These are phyloP conservation scores for Sporobolus alterniflorus DNA, from an alignment of 202 grass and related monocot species.

Conservation along the genomic window DNA sequence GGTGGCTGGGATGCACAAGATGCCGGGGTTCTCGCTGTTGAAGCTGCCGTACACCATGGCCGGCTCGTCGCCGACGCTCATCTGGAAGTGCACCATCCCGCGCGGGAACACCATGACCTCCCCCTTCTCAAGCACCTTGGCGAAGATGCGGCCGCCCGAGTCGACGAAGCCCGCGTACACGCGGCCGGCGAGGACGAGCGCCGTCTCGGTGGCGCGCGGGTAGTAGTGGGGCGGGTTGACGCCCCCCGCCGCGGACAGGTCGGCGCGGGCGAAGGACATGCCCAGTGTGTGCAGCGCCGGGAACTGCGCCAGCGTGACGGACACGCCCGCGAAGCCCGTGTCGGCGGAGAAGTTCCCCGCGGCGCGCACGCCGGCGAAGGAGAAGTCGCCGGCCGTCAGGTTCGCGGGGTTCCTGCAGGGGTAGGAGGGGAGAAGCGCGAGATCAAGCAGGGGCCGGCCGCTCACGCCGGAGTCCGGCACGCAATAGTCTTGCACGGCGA, in stretches of 20 bases:
- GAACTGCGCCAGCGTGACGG: constrained; percentile 62
- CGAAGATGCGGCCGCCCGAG: constrained; percentile 61
- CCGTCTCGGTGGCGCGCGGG: constrained; percentile 84
- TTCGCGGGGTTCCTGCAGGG: constrained; percentile 64
- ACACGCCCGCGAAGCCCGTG: constrained; percentile 71
- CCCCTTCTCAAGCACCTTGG: constrained; percentile 72
- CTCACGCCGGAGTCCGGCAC: constrained; percentile 62
- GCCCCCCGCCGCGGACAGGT: constrained; percentile 62
- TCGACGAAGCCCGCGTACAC: constrained; percentile 79
- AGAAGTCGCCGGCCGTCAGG: constrained; percentile 70
- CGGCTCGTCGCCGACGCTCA: constrained; percentile 67
- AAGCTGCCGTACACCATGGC: constrained; percentile 71
- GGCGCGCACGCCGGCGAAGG: constrained; percentile 55
- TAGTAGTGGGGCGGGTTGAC: constrained; percentile 91
- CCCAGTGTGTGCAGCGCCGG: constrained; percentile 79
- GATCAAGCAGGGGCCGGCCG: constrained; percentile 43
- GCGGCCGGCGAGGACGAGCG: constrained; percentile 64
- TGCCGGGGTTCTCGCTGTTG: constrained; percentile 84
- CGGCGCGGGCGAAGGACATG: constrained; percentile 79
- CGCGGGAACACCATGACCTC: constrained; percentile 87
- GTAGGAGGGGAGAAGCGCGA: constrained; percentile 47
- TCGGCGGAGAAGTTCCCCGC: constrained; percentile 66
- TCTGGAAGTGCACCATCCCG: constrained; percentile 86
- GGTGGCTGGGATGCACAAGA: constrained; percentile 66
- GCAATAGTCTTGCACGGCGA: constrained; percentile 80